Evolutionary conservation across 768 basidiomycete species (phyloP).

Genomic region (Ramaria sp.): DNA sequence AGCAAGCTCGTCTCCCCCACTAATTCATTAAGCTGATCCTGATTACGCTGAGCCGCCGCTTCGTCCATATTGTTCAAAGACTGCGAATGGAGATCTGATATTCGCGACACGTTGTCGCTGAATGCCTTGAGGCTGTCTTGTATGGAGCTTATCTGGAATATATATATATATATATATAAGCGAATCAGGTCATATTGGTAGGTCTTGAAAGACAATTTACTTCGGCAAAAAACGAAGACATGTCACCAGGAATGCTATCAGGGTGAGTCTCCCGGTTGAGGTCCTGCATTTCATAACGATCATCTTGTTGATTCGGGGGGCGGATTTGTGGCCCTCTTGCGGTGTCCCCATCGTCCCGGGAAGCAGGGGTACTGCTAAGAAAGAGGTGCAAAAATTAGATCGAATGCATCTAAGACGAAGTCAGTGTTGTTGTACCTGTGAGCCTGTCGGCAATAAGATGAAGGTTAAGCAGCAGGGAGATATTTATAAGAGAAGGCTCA

Average conservation of each 20-base stretch:
- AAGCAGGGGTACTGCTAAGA: neutral
- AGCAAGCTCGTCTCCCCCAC: conserved; percentile 49
- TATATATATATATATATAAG: neutral
- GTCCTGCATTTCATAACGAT: neutral
- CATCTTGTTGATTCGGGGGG: neutral
- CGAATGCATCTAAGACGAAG: neutral
- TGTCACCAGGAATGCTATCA: neutral
- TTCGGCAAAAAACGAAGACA: neutral
- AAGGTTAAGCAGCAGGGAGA: no score
- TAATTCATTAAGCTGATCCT: conserved; percentile 46
- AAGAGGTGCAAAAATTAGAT: neutral
- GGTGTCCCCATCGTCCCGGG: neutral
- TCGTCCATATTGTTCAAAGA: conserved; percentile 73
- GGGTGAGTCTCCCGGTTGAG: neutral
- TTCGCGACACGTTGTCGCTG: conserved; percentile 56
- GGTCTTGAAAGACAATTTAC: neutral
- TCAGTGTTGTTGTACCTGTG: no score
- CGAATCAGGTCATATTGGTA: neutral
- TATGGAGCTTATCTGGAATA: conserved; percentile 52
- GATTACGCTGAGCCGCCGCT: conserved; percentile 45
- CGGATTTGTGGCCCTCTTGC: neutral
- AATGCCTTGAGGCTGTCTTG: conserved; percentile 61
- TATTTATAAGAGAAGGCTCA: neutral
- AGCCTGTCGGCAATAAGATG: no score
- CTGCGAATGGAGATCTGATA: conserved; percentile 64